Evolutionary conservation across 371 early-diverging fungal species (phyloP).

Genomic region (Mucor mucedo): DNA sequence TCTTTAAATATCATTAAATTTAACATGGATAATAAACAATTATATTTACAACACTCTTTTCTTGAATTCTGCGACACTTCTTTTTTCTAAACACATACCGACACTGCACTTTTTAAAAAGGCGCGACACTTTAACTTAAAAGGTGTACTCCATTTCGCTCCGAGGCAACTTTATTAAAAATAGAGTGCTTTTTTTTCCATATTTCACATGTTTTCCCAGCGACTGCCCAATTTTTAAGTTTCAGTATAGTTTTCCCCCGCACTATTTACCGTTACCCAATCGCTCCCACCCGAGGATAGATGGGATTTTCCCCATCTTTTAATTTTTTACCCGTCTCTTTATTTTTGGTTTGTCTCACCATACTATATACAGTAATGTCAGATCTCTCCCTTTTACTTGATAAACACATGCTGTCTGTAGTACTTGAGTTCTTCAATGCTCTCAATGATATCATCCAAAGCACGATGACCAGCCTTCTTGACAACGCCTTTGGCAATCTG

Average conservation of each 20-base stretch:
- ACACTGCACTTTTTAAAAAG: not conserved
- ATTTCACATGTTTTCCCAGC: not conserved
- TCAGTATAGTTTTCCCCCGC: not conserved
- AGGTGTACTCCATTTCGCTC: too few relatives aligned
- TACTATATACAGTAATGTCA: slow-evolving; percentile 11
- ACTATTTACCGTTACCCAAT: not conserved
- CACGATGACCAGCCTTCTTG: slow-evolving; percentile 72
- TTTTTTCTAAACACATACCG: not conserved
- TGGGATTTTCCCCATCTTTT: slow-evolving; percentile 3
- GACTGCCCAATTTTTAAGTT: too few relatives aligned
- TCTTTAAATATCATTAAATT: slow-evolving; percentile 11
- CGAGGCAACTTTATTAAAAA: too few relatives aligned
- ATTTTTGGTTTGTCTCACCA: not conserved
- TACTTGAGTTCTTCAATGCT: slow-evolving; percentile 86
- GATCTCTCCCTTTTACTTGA: slow-evolving; percentile 38
- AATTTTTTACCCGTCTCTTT: slow-evolving; percentile 4
- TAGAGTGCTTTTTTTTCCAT: not conserved
- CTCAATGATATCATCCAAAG: slow-evolving; percentile 91
- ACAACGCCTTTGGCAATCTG: slow-evolving; percentile 49
- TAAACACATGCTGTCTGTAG: slow-evolving; percentile 68
- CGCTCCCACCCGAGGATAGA: not conserved
- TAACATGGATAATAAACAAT: slow-evolving; percentile 7
- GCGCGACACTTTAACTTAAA: not conserved
- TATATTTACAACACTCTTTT: too few relatives aligned
- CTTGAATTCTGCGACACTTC: not conserved